These are phyloP conservation scores for Gossypium lobatum DNA, from an alignment of 441 rosid genomes.

Conservation along the genomic window DNA sequence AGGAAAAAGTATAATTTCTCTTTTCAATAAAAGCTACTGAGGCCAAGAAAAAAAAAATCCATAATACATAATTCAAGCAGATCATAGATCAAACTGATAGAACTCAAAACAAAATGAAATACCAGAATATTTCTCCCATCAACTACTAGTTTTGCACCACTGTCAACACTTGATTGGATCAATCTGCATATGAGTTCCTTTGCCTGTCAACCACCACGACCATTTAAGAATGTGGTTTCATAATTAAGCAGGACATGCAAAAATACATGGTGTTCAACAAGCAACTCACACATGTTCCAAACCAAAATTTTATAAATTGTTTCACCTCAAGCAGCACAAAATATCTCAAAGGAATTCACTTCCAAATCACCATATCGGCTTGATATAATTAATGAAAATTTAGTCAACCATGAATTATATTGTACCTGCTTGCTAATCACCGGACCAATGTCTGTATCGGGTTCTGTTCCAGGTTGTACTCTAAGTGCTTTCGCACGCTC, in stretches of 20 bases:
- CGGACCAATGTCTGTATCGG: constrained; percentile 88
- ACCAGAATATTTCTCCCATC: constrained; percentile 45
- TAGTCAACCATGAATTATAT: neutral
- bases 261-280: neutral
- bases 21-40: neutral
- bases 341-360: neutral
- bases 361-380: neutral
- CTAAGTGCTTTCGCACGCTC: constrained; percentile 45
- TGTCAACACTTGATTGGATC: constrained; percentile 32
- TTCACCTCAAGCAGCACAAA: neutral
- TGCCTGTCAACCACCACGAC: constrained; percentile 24
- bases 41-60: neutral
- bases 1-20: neutral
- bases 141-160: constrained; percentile 35
- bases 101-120: neutral
- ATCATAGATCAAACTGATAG: neutral
- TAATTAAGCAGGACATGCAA: neutral
- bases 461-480: constrained; percentile 57
- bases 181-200: constrained; percentile 35
- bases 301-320: neutral
- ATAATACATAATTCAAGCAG: neutral
- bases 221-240: neutral
- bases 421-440: constrained; percentile 60
- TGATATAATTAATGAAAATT: neutral
- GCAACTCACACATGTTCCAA: neutral